Evolutionary conservation across 2,329 filamentous ascomycete species (phyloP), one percentile per base, ranked within the genome.

Genomic region (Didymella exigua): DNA sequence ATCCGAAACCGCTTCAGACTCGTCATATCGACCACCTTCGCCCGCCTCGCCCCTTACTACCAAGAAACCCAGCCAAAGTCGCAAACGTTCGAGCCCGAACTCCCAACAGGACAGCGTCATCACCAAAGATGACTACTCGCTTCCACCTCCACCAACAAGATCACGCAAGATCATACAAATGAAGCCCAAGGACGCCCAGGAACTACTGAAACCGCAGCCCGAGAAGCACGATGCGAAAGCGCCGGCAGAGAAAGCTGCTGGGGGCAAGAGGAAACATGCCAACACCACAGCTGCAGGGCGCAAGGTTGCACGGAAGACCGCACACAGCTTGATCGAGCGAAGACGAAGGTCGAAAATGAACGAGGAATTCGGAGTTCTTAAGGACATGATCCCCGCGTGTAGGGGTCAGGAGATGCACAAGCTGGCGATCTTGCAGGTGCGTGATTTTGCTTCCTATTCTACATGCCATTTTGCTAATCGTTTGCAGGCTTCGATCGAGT

Each of bases 131-230:
- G 79, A 83, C 42, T 96, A 96, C 73, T 84, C 89, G 9, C 84
- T 99, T 14, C 95, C 95, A 18, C 95, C 95, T 9, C 95, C 93
- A 14, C 95, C 95, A 0, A 96, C 93, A 3, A 84, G 93, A 59
- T 90, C 91, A 36, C 88, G 93, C 68, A 98, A 96, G 79, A 98
- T 99, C 72, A 98, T 98, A 54, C 93, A 98, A 77, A 96, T 98
- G 93, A 96, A 96, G 76, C 93, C 86, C 37, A 75, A 70, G 65
- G 72, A 67, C 33, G 41, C 58, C 21, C 65, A 69, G 23, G 68
- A 69, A 16, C 33, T 61, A 13, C 18, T 62, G 34, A 72, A 67
- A 50, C 21, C 60, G 16, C 62, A 63, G 30, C n/a, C 62, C 9
- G 57, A 64, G 24, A 42, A 63, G 11, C 44, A 61, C 19, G 58